phyloP scores from a whole-genome alignment of 2,329 filamentous ascomycete genomes.

The Reticulascus tulasneorum region DNA sequence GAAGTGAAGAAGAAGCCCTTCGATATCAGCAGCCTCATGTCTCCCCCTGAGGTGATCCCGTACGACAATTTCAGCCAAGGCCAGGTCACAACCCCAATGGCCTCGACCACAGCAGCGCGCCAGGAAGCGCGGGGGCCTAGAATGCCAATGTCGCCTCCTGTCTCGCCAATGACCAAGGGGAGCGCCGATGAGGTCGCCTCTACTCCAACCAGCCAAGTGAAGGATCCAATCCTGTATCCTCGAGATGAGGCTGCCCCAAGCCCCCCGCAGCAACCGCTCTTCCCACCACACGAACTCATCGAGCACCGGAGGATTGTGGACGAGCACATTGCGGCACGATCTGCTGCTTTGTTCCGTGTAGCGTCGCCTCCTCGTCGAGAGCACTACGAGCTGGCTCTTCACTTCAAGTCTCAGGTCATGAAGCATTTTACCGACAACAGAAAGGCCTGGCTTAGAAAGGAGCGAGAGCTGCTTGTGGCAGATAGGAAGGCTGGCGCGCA shows the following conservation, averaged over 20 bases:
- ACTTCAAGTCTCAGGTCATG: constrained; percentile 50
- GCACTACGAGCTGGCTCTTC: constrained; percentile 51
- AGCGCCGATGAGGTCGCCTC: constrained; percentile 28
- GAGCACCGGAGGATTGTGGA: constrained; percentile 45
- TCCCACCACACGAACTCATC: constrained; percentile 36
- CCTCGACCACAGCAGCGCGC: background rate
- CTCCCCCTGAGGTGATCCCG: constrained; percentile 53
- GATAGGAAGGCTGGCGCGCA: constrained; percentile 35
- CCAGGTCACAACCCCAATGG: constrained; percentile 1
- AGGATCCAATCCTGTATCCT: constrained; percentile 58
- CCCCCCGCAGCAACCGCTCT: constrained; percentile 46
- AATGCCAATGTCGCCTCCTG: constrained; percentile 52
- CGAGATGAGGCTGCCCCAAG: constrained; percentile 36
- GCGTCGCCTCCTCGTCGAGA: constrained; percentile 44
- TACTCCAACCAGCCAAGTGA: constrained; percentile 28
- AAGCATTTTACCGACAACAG: constrained; percentile 40
- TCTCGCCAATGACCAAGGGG: constrained; percentile 47
- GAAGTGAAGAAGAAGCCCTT: constrained; percentile 34
- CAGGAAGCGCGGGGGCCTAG: constrained; percentile 24
- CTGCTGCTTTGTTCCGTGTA: constrained; percentile 35
- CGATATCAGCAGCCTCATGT: constrained; percentile 56
- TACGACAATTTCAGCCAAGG: constrained; percentile 47
- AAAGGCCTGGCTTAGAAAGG: constrained; percentile 43
- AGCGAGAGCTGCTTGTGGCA: constrained; percentile 45
- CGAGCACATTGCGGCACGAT: constrained; percentile 43